These are phyloP conservation scores for Lathyrus aphaca DNA, from an alignment of 306 rosid species.

Conservation along the genomic window DNA sequence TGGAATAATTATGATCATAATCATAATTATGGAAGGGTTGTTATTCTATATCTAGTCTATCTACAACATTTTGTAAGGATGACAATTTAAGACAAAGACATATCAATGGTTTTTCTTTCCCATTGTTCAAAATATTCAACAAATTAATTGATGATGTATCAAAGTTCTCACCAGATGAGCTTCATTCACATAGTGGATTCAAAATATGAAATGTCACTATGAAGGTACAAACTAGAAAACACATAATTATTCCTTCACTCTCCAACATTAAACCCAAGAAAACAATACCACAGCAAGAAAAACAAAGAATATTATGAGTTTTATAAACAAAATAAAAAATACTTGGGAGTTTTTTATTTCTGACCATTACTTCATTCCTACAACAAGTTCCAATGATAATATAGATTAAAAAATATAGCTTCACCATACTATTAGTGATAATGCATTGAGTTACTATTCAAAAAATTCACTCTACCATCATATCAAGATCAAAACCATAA, in stretches of 20 bases:
- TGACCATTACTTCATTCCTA: constrained; percentile 1
- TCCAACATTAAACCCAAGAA: constrained; percentile 29
- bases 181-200: constrained; percentile 36
- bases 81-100: constrained; percentile 24
- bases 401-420: not conserved
- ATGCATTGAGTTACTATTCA: constrained; percentile 8
- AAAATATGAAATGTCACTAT: constrained; percentile 38
- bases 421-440: not conserved
- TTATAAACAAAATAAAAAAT: constrained; percentile 19
- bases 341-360: constrained; percentile 27
- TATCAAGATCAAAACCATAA: not conserved
- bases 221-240: not conserved
- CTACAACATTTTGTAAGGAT: not conserved
- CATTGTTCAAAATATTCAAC: constrained; percentile 26
- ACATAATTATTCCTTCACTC: not conserved
- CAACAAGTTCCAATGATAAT: constrained; percentile 6
- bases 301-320: constrained; percentile 18
- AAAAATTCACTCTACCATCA: constrained; percentile 6
- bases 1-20: constrained; percentile 20
- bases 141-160: not conserved
- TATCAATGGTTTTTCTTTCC: constrained; percentile 16
- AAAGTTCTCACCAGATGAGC: constrained; percentile 23
- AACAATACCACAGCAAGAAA: not conserved
- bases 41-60: constrained; percentile 10
- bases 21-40: constrained; percentile 32